Base-by-base conservation (phyloP, 2,329 filamentous ascomycete species). In the Alternaria novae-zelandiae region DNA sequence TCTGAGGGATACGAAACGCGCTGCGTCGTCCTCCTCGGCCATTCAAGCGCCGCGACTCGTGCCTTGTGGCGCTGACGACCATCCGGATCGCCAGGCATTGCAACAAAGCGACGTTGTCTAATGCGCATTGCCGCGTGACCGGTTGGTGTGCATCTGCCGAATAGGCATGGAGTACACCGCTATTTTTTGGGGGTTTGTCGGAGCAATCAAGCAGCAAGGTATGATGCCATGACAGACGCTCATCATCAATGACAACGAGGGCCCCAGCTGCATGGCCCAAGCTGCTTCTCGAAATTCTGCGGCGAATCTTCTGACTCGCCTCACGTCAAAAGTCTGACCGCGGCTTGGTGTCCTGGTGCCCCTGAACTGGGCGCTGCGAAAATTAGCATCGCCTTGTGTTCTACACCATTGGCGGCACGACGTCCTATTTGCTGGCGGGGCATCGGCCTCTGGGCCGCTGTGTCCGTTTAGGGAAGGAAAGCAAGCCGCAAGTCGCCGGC, bases 31-130 rank as follows among this genome's bases (percentile, higher is more conserved):
- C 49, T 69, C 68, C 50, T 67, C 44, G 60, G 60, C 56, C 55
- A 59, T 17, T 55, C 54, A 58, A 1, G 93, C 91, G 58, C 92
- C 66, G 89, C 0, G 93, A 90, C 75, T 97, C 97, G 21, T 92
- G 90, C 0, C 88, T 2, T 93, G 91, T 45, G 49, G 64, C 66
- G 63, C 66, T 67, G 70, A 67, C 65, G 59, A 63, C 63, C 55
- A 69, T 62, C 62, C 61, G 68, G 65, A 69, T 70, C 63, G 62
- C 68, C 63, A 70, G 59, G 47, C 64, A 61, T 66, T 55, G 62
- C 64, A 68, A 65, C 67, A 65, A 66, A 67, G 67, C 67, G 54
- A 65, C 63, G 65, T 64, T 57, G 61, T 50, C 23, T 55, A 54
- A 66, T 68, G 70, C 63, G 57, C 59, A 56, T 57, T 51, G 66